Evolutionary conservation across 805 yeast species (phyloP).

Genomic region (Lipomyces orientalis): DNA sequence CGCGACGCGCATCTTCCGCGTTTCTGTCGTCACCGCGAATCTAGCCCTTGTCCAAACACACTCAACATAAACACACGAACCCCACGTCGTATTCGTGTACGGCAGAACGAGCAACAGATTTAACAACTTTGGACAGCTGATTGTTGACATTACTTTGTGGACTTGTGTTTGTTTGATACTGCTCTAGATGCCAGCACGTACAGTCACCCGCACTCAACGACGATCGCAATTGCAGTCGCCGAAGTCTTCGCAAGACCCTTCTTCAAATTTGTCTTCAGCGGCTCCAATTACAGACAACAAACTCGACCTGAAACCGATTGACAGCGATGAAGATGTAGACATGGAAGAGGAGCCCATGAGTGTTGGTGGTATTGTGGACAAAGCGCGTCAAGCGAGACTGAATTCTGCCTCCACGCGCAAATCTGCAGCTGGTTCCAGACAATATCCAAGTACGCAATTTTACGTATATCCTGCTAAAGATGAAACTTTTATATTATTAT

Average conservation of each 20-base stretch:
- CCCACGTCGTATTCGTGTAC: not conserved
- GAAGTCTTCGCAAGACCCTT: not conserved
- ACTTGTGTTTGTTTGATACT: not conserved
- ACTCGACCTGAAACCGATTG: not conserved
- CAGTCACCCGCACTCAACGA: not conserved
- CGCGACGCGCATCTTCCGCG: too few species aligned
- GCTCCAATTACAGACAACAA: not conserved
- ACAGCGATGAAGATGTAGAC: not conserved
- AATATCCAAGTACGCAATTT: slow-evolving; percentile 2
- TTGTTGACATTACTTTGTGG: not conserved
- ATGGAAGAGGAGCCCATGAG: not conserved
- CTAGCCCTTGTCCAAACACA: not conserved
- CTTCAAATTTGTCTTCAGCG: not conserved
- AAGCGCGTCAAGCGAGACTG: not conserved
- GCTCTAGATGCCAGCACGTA: slow-evolving; percentile 4
- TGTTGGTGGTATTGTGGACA: not conserved
- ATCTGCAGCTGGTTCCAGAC: not conserved
- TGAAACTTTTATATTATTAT: not conserved
- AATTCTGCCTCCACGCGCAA: not conserved
- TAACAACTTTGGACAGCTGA: not conserved
- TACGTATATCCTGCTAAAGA: not conserved
- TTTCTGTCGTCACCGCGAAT: too few species aligned
- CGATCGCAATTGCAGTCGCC: not conserved
- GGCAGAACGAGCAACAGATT: not conserved
- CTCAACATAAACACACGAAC: not conserved